Percentiles rank a stretch among this genome's conserved stretches.
Conservation (phyloP, 1,284 basidiomycete species). For the Megacollybia platyphylla region DNA sequence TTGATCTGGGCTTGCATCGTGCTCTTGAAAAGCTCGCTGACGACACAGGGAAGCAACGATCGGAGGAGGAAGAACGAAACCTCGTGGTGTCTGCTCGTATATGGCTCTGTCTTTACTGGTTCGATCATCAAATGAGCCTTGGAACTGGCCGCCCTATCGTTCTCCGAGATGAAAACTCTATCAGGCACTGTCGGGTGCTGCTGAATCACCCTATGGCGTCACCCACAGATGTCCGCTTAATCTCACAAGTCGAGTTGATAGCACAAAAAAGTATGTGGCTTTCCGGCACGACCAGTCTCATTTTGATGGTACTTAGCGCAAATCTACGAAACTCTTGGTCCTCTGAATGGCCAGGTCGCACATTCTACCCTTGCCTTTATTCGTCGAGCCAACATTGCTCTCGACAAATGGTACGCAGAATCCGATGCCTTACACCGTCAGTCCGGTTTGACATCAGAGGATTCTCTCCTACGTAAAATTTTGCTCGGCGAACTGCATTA, state of each 20-base stretch:
- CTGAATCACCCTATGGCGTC: constrained; percentile 78
- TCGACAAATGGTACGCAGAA: constrained; percentile 84
- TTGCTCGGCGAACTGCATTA: constrained; percentile 82
- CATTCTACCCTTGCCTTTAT: constrained; percentile 78
- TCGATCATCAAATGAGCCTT: constrained; percentile 87
- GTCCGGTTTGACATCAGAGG: constrained; percentile 57
- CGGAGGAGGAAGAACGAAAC: constrained; percentile 78
- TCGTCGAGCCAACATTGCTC: constrained; percentile 69
- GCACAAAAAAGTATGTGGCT: constrained; percentile 67
- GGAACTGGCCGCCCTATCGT: constrained; percentile 86
- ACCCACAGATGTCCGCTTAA: constrained; percentile 77
- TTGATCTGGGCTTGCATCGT: constrained; percentile 85
- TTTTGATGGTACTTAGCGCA: constrained; percentile 41
- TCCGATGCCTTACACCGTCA: constrained; percentile 76
- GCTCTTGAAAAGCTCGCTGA: constrained; percentile 87
- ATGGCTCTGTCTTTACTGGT: constrained; percentile 91
- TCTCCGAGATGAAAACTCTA: constrained; percentile 78
- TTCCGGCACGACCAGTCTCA: neutral
- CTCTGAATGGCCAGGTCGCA: constrained; percentile 79
- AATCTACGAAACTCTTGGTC: constrained; percentile 80
- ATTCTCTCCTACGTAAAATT: constrained; percentile 74
- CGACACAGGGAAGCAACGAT: constrained; percentile 24
- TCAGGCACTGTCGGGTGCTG: constrained; percentile 71
- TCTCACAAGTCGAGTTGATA: constrained; percentile 82
- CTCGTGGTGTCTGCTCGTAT: constrained; percentile 85